Evolutionary conservation across 129 eudicot species (phyloP).

Genomic region (Apium graveolens): DNA sequence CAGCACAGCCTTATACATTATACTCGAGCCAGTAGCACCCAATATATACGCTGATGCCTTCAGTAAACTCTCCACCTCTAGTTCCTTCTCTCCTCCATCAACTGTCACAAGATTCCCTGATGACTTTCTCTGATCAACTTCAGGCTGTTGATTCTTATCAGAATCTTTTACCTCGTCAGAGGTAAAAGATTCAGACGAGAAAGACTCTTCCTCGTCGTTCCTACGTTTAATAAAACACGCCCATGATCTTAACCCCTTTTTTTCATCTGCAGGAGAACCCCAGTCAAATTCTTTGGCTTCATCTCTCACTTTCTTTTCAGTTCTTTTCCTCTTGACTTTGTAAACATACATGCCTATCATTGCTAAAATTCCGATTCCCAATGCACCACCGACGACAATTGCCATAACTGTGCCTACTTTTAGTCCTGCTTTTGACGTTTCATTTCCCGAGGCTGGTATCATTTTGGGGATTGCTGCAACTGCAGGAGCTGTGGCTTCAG

Average conservation of each 20-base stretch:
- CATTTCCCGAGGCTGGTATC: conserved; percentile 19
- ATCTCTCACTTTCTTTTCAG: conserved; percentile 16
- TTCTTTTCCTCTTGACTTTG: conserved; percentile 29
- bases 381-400: conserved; percentile 65
- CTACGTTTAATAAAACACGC: conserved; percentile 46
- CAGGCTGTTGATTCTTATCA: conserved; percentile 11
- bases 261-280: conserved; percentile 44
- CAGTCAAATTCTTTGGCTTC: conserved; percentile 48
- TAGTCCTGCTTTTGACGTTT: conserved; percentile 28
- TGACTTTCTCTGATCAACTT: conserved; percentile 32
- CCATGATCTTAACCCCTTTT: conserved; percentile 58
- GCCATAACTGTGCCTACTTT: conserved; percentile 42
- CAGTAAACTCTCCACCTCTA: conserved; percentile 68
- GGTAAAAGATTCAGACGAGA: conserved; percentile 21
- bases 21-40: conserved; percentile 84
- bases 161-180: conserved; percentile 29
- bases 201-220: conserved; percentile 20
- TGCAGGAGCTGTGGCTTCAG: conserved; percentile 69
- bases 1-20: conserved; percentile 85
- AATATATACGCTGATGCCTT: conserved; percentile 89
- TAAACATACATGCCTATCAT: conserved; percentile 37
- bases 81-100: conserved; percentile 77
- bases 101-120: conserved; percentile 55
- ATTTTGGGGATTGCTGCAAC: conserved; percentile 88
- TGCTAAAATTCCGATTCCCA: conserved; percentile 44